A percentile compares a stretch with the other conserved stretches of the same genome.
These are phyloP conservation scores for Ceratocystis smalleyi DNA, from an alignment of 2,329 filamentous ascomycete species.

Conservation along the genomic window DNA sequence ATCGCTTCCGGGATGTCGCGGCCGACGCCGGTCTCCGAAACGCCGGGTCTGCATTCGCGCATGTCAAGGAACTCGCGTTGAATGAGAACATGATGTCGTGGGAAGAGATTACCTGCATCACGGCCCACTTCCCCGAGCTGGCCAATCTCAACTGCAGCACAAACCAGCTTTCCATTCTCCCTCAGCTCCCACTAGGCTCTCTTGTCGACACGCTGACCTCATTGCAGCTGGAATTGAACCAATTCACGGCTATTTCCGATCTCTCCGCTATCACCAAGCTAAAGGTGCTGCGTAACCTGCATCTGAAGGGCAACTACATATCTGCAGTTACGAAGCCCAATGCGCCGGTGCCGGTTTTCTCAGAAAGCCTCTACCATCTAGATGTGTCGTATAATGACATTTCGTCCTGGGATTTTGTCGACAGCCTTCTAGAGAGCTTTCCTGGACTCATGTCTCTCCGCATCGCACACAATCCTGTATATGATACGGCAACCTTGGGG, in stretches of 20 bases:
- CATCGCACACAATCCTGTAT: conserved; percentile 75
- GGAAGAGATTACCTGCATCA: conserved; percentile 43
- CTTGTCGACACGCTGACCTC: conserved; percentile 41
- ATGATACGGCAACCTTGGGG: conserved; percentile 30
- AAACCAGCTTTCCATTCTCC: conserved; percentile 42
- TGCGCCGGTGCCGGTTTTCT: conserved; percentile 32
- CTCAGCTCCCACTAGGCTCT: conserved; percentile 24
- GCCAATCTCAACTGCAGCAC: conserved; percentile 36
- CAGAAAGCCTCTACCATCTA: conserved; percentile 42
- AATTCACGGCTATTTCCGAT: conserved; percentile 44
- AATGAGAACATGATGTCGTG: conserved; percentile 53
- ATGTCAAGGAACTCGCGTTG: conserved; percentile 45
- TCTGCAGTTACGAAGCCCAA: conserved; percentile 23
- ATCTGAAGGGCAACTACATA: conserved; percentile 68
- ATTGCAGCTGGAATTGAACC: conserved; percentile 58
- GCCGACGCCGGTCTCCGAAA: conserved; percentile 22
- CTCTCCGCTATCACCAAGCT: conserved; percentile 39
- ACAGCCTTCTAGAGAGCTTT: conserved; percentile 49
- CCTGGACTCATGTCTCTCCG: conserved; percentile 62
- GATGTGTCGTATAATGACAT: conserved; percentile 62
- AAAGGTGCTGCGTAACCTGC: conserved; percentile 38
- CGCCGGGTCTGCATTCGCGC: conserved; percentile 30
- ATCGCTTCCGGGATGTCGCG: conserved; percentile 44
- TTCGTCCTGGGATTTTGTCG: conserved; percentile 56
- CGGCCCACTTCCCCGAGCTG: conserved; percentile 38